Percentiles rank a stretch among this genome's conserved stretches.
These are phyloP conservation scores for Trametes pubescens DNA, from an alignment of 1,284 basidiomycete genomes.

Conservation along the genomic window DNA sequence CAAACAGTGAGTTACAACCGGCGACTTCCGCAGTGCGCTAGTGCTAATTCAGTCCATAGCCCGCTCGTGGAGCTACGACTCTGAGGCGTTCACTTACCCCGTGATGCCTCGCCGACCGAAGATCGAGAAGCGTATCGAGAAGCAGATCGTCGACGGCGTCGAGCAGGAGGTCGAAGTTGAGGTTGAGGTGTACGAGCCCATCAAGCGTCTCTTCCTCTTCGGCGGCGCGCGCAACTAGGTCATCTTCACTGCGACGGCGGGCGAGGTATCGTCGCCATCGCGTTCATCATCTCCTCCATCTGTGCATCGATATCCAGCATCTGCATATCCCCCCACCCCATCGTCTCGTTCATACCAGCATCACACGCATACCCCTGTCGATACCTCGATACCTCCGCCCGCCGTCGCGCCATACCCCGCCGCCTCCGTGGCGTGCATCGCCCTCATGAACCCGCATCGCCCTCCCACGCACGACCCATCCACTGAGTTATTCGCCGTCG, in stretches of 20 bases:
- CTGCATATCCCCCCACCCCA: slow-evolving; percentile 11
- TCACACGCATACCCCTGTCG: slow-evolving; percentile 31
- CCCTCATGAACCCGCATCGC: slow-evolving; percentile 15
- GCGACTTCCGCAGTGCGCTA: slow-evolving; percentile 4
- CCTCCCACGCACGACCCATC: slow-evolving; percentile 5
- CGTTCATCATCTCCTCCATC: slow-evolving; percentile 5
- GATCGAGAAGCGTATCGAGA: slow-evolving; percentile 60
- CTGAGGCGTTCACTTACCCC: slow-evolving; percentile 70
- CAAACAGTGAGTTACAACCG: slow-evolving; percentile 42
- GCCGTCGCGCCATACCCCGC: slow-evolving; percentile 31
- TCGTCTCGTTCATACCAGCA: slow-evolving; percentile 17
- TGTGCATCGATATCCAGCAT: slow-evolving; percentile 13
- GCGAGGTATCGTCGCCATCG: slow-evolving; percentile 31
- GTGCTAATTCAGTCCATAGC: slow-evolving; percentile 45
- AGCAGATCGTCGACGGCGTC: slow-evolving; percentile 58
- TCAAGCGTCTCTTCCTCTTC: slow-evolving; percentile 60
- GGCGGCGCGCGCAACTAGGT: slow-evolving; percentile 41
- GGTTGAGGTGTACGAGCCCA: slow-evolving; percentile 56
- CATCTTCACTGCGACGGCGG: slow-evolving; percentile 15
- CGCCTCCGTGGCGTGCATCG: slow-evolving; percentile 16
- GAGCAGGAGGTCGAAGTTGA: slow-evolving; percentile 57
- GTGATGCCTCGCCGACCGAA: slow-evolving; percentile 62
- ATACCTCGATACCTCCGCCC: slow-evolving; percentile 35
- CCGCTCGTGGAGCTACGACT: slow-evolving; percentile 72
- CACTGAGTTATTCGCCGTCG: slow-evolving; percentile 28